phyloP scores from a whole-genome alignment of 1,284 basidiomycete species.

The Sporisorium exsertum region DNA sequence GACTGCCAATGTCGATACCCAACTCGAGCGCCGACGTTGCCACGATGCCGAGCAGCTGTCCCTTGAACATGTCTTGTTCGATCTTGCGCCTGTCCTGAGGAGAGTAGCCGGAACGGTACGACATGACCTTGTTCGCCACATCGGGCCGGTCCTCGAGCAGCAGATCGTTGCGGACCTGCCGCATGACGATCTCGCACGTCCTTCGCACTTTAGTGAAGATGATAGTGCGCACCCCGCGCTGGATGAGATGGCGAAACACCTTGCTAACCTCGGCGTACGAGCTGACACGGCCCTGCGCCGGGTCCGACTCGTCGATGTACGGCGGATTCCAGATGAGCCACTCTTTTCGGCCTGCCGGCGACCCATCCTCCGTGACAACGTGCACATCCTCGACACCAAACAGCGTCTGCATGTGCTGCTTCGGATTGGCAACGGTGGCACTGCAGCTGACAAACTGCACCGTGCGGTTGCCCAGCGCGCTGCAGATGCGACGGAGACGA shows the following conservation, averaged over 20 bases:
- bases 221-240: slow-evolving; percentile 82
- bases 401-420: slow-evolving; percentile 62
- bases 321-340: slow-evolving; percentile 74
- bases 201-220: slow-evolving; percentile 89
- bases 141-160: slow-evolving; percentile 81
- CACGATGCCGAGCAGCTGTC: slow-evolving; percentile 83
- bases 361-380: slow-evolving; percentile 82
- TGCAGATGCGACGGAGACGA: slow-evolving; percentile 79
- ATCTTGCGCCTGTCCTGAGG: slow-evolving; percentile 82
- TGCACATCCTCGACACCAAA: slow-evolving; percentile 76
- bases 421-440: slow-evolving; percentile 85
- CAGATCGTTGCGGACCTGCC: slow-evolving; percentile 79
- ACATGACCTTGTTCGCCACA: slow-evolving; percentile 81
- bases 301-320: slow-evolving; percentile 75
- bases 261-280: slow-evolving; percentile 79
- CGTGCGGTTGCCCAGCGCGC: slow-evolving; percentile 82
- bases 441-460: slow-evolving; percentile 86
- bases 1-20: slow-evolving; percentile 87
- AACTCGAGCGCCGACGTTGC: slow-evolving; percentile 91
- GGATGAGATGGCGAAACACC: slow-evolving; percentile 84
- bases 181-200: slow-evolving; percentile 85
- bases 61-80: slow-evolving; percentile 86
- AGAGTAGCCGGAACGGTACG: slow-evolving; percentile 83
- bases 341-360: slow-evolving; percentile 82
- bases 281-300: slow-evolving; percentile 75